Evolutionary conservation across 148 eudicot species (phyloP), one percentile per base, ranked within the genome.

Genomic region (Camellia sinensis): DNA sequence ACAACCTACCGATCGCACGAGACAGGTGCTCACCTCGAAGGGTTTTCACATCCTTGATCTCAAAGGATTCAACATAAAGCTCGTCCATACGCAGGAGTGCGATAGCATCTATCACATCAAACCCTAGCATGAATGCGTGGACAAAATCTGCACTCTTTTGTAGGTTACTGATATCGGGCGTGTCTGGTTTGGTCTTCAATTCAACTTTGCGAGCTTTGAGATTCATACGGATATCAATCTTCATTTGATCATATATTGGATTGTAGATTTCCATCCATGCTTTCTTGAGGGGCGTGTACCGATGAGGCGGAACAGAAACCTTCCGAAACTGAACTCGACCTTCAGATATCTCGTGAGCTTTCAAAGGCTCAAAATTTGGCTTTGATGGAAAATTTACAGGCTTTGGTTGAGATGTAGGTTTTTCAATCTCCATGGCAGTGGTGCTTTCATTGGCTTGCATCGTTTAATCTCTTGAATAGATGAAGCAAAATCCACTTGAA

Each of bases 11-110:
- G 3, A 92, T 94, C 8, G 98, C 98, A 67, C 98, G 87, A 0
- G 98, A 94, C 40, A 88, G 66, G 71, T 94, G 98, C 85, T 94
- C 97, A 2, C 98, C 98, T 79, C 79, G 80, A 44, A 94, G 86
- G 41, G 93, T 94, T 84, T 94, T 94, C 15, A 94, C 98, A 75
- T 94, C 98, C 85, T 94, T 94, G 73, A 92, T 88, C 82, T 94
- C 97, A 11, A 94, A 94, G 0, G 93, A 84, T 5, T 91, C 94
- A 0, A 94, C 90, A 57, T 84, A 94, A n/a, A 94, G 91, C 79
- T 92, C 92, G 73, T 94, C 98, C 84, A 92, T 80, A 43, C 97
- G 82, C 73, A 94, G 78, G 50, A 94, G 85, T 15, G 94, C 90
- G 22, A 84, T 50, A 2, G 98, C 98, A 45, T 94, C 97, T 37